Evolutionary conservation across 805 yeast species (phyloP), one percentile per base, ranked within the genome.

Genomic region (Phaffomyces antillensis): DNA sequence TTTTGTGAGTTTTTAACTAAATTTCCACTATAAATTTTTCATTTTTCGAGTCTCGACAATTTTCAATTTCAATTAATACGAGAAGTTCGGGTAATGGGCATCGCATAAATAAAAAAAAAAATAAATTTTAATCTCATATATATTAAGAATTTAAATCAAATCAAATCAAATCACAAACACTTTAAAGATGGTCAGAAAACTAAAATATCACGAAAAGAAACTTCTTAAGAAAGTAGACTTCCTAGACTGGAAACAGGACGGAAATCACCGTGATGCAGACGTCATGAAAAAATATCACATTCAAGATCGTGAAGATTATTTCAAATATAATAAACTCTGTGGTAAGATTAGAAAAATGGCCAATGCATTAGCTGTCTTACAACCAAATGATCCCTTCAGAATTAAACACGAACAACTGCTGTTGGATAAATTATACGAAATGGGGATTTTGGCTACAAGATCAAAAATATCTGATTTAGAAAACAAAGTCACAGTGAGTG

Each of bases 191-290:
- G 95, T 85, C 40, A 76, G 99, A 65, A 75, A 86, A 56, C 76
- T 93, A 49, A 93, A 93, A 65, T 88, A 86, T 69, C 99, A 93
- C 66, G 99, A 93, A 76, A 84, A 86, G 73, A 90, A 89, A 67
- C 79, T 93, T 58, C 77, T 93, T 58, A 89, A 86, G 71, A 93
- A 93, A 66, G 98, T 93, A 43, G 97, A 93, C 62, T 88, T 93
- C 69, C 85, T 88, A 42, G 95, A 93, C 64, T 93, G 98, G 97
- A 93, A 93, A 64, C 95, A 88, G 58, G 99, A 93, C 63, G 82
- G 84, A 45, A 88, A 91, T 28, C 99, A 93, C 64, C 73, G 99
- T 54, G 99, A 91, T 56, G 82, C 95, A n/a, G 91, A 86, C 64
- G 96, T 93, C 31, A 93, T 93, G 96, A 76, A 95, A 55, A 83